Base-by-base conservation (phyloP, 805 yeast species). In the Saccharomyces eubayanus region DNA sequence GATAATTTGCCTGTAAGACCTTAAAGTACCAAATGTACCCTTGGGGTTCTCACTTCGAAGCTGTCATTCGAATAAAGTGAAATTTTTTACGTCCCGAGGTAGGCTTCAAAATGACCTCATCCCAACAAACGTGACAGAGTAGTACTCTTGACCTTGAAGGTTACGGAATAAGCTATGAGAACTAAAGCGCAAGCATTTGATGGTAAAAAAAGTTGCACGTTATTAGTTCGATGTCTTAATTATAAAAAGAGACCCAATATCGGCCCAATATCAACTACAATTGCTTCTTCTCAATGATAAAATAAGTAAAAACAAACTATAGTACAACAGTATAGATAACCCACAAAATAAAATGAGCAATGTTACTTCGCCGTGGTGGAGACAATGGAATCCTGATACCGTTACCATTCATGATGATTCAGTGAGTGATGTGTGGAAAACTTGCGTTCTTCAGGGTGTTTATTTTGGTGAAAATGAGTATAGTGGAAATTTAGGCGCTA, bases 381-480 rank as follows among this genome's bases (percentile, higher is more conserved):
- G 16, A 47, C 52, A 57, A 48, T 59, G 62, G 62, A 53, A 53
- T 43, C 63, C 63, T 21, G 62, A 63, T 48, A 53, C 56, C 11
- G 72, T 74, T 20, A 62, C 70, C 1, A 49, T 74, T 2, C 57
- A 63, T 11, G 71, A 66, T 31, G 58, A 53, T 8, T 30, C 51
- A 9, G 71, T 67, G 3, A 59, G 65, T 24, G 73, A 73, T 50
- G 60, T 72, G 14, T 74, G 77, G 74, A 74, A 75, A 59, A 59
- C 57, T 5, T 75, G 79, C 57, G 74, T 72, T 3, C 49, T 75
- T 24, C 67, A 73, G 28, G 78, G 78, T 10, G 77, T 72, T 3
- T 69, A 66, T 58, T 72, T 61, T 46, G 72, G 74, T 27, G 74
- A 9, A 8, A 77, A 73, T 57, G 81, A 76, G 8, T 78, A 71